Percentiles rank a stretch among this genome's conserved stretches.
Conservation (phyloP, 2,329 filamentous ascomycete genomes). For the Fusarium continuum region DNA sequence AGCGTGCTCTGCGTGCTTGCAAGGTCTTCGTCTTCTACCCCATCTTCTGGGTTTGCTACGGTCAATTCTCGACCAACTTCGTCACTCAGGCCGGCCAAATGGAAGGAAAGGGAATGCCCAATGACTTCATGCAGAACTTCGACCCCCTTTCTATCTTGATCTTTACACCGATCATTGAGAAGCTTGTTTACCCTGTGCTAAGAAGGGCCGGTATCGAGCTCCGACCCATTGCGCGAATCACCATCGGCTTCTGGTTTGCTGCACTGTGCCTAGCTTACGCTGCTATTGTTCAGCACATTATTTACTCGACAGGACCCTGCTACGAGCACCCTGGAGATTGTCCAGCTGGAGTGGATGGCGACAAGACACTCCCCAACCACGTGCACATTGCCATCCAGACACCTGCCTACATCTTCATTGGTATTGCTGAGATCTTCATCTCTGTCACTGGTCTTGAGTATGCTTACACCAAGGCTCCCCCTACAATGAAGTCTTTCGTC, state of each 20-base stretch:
- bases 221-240: conserved; percentile 72
- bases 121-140: conserved; percentile 75
- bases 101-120: conserved; percentile 72
- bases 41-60: conserved; percentile 74
- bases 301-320: conserved; percentile 64
- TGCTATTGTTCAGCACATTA: conserved; percentile 66
- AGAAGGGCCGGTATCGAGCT: conserved; percentile 66
- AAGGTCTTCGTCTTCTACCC: conserved; percentile 75
- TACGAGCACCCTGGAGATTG: conserved; percentile 56
- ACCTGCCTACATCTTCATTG: conserved; percentile 66
- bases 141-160: conserved; percentile 73
- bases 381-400: conserved; percentile 65
- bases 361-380: conserved; percentile 50
- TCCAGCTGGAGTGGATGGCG: conserved; percentile 44
- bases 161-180: conserved; percentile 72
- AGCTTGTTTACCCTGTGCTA: conserved; percentile 68
- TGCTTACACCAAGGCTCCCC: conserved; percentile 77
- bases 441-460: conserved; percentile 77
- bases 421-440: conserved; percentile 68
- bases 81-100: conserved; percentile 67
- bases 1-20: conserved; percentile 72
- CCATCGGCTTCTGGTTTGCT: conserved; percentile 67
- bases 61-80: conserved; percentile 73
- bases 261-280: conserved; percentile 67
- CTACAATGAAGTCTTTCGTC: conserved; percentile 72